These are phyloP conservation scores for Magnolia sinica DNA, from an alignment of 164 flowering plant species.

Conservation along the genomic window DNA sequence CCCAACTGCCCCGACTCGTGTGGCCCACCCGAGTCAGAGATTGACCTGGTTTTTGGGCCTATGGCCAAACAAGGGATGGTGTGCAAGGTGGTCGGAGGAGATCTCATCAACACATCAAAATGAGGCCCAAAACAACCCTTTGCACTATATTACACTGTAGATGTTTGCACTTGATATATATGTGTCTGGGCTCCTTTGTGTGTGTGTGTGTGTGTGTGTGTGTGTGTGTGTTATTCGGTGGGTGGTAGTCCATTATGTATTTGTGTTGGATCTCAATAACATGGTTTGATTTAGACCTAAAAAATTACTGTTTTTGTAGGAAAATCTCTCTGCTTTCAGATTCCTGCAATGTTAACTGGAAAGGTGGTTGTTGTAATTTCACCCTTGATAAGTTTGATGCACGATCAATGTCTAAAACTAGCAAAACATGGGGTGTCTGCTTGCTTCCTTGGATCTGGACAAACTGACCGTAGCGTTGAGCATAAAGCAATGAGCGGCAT, in stretches of 20 bases:
- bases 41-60: no score
- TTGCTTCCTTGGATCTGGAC: conserved; percentile 96
- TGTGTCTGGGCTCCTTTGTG: not conserved
- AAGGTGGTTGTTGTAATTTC: conserved; percentile 89
- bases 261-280: not conserved
- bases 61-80: no score
- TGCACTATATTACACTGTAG: not conserved
- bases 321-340: conserved; percentile 87
- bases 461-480: conserved; percentile 71
- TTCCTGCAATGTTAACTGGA: conserved; percentile 85
- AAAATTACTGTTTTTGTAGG: conserved; percentile 42
- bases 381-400: conserved; percentile 95
- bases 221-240: no score
- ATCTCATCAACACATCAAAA: no score
- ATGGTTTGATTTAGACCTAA: not conserved
- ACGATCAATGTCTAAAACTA: conserved; percentile 88
- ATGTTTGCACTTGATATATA: not conserved
- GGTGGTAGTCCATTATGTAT: no score
- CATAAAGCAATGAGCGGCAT: conserved; percentile 77
- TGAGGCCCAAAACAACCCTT: not conserved
- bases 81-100: no score
- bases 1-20: no score
- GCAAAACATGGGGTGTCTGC: conserved; percentile 84
- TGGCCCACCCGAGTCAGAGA: no score
- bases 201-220: no score